Percentiles rank a stretch among this genome's conserved stretches.
phyloP scores from a whole-genome alignment of 805 yeast species.

The Yamadazyma laniorum region DNA sequence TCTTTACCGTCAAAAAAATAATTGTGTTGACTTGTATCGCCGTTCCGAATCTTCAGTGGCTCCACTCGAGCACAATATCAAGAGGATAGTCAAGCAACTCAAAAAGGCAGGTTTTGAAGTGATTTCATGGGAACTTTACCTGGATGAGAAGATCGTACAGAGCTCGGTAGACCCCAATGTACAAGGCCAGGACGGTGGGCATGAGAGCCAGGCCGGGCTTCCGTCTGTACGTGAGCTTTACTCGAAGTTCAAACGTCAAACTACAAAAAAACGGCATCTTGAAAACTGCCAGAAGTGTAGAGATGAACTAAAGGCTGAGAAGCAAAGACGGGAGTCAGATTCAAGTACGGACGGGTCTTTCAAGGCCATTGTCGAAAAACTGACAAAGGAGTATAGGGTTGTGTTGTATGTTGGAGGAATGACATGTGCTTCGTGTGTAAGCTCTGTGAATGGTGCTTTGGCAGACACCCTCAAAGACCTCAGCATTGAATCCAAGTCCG shows the following conservation, averaged over 20 bases:
- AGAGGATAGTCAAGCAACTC: conserved; percentile 24
- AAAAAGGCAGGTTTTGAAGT: conserved; percentile 38
- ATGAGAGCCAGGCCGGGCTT: not conserved
- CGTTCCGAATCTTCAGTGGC: not conserved
- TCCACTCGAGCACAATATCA: conserved; percentile 13
- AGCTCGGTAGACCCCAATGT: conserved; percentile 14
- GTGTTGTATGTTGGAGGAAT: conserved; percentile 50
- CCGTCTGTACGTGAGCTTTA: conserved; percentile 3
- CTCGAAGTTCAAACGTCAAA: not conserved
- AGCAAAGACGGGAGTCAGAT: conserved; percentile 7
- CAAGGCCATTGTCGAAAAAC: conserved; percentile 26
- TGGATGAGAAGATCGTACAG: conserved; percentile 18
- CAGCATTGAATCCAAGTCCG: conserved; percentile 9
- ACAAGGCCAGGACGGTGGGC: not conserved
- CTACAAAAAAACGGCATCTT: conserved; percentile 27
- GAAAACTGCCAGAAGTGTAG: conserved; percentile 44
- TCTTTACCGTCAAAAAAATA: conserved; percentile 20
- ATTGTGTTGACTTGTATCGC: conserved; percentile 27
- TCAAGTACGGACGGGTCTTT: conserved; percentile 16
- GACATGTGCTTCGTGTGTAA: conserved; percentile 41
- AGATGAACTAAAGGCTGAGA: conserved; percentile 14
- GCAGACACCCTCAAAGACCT: conserved; percentile 16
- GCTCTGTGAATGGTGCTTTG: conserved; percentile 30
- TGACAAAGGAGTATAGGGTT: conserved; percentile 40
- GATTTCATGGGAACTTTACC: conserved; percentile 30